A percentile compares a stretch with the other conserved stretches of the same genome.
Evolutionary conservation across 2,329 filamentous ascomycete species (phyloP).

Genomic region (Colletotrichum kahawae): DNA sequence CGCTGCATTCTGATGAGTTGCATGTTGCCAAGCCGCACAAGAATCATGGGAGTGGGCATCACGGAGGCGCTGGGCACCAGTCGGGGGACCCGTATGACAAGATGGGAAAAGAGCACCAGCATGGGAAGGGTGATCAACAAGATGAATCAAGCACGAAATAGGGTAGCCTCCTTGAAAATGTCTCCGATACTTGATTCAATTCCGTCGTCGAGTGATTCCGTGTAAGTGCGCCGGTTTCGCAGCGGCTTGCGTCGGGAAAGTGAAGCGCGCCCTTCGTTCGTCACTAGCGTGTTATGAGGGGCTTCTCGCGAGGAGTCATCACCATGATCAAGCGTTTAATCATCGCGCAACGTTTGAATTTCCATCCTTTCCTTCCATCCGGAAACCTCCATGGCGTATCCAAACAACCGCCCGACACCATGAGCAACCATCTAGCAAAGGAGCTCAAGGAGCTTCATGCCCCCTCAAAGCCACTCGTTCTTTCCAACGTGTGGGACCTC

Average conservation of each 20-base stretch:
- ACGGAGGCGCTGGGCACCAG: background rate
- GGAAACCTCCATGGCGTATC: accelerated
- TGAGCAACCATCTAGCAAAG: conserved; percentile 35
- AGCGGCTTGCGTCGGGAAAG: background rate
- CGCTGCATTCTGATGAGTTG: conserved; percentile 5
- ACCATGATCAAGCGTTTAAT: background rate
- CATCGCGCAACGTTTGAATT: accelerated
- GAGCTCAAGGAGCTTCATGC: conserved; percentile 50
- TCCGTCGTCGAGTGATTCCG: background rate
- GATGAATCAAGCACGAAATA: background rate
- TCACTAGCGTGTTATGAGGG: background rate
- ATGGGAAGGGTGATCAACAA: background rate
- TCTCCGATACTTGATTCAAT: background rate
- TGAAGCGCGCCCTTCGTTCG: background rate
- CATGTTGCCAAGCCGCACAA: conserved; percentile 3
- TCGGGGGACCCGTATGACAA: background rate
- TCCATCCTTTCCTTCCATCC: accelerated
- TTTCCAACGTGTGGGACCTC: conserved; percentile 62
- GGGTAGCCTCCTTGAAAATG: background rate
- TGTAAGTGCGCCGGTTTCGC: background rate
- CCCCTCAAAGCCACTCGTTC: conserved; percentile 54
- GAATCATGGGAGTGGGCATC: background rate
- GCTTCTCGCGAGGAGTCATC: background rate
- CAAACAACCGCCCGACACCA: accelerated
- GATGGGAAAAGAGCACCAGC: background rate